Conservation (phyloP, 305 asterid genomes). For the Coffea humblotiana region DNA sequence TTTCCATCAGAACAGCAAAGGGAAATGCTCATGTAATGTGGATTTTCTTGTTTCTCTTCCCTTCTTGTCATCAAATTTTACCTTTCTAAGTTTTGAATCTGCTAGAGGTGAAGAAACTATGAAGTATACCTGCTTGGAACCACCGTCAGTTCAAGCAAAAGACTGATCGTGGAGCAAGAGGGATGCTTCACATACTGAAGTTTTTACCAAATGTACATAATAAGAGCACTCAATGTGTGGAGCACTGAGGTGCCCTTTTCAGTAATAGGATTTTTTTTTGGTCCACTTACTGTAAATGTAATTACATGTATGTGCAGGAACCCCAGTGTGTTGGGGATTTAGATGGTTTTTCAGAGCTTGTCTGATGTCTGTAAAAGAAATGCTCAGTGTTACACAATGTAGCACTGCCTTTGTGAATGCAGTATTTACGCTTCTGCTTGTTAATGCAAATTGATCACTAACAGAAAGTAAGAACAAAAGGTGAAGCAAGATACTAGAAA, state of each 20-base stretch:
- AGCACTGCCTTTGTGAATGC: background rate
- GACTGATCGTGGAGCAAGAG: constrained; percentile 35
- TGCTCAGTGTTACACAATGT: background rate
- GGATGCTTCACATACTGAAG: constrained; percentile 15
- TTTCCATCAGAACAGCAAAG: constrained; percentile 1
- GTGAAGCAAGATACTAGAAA: background rate
- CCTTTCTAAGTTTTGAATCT: background rate
- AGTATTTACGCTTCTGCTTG: background rate
- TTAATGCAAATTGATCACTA: background rate
- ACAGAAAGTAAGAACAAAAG: background rate
- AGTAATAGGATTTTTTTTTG: constrained; percentile 9
- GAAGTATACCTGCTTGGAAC: constrained; percentile 33
- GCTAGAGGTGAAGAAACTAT: constrained; percentile 16
- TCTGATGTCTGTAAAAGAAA: background rate
- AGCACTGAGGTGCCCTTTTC: constrained; percentile 14
- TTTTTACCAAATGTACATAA: constrained; percentile 29
- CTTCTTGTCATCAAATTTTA: constrained; percentile 3
- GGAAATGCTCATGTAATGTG: background rate
- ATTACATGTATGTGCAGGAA: constrained; percentile 2
- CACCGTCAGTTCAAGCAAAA: constrained; percentile 16
- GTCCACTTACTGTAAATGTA: constrained; percentile 1
- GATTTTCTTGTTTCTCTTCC: constrained; percentile 3
- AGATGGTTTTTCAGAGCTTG: background rate
- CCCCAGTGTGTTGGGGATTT: constrained; percentile 6
- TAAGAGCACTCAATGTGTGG: constrained; percentile 11